Evolutionary conservation across 179 eudicot genomes (phyloP).

Genomic region (Patellifolia procumbens): DNA sequence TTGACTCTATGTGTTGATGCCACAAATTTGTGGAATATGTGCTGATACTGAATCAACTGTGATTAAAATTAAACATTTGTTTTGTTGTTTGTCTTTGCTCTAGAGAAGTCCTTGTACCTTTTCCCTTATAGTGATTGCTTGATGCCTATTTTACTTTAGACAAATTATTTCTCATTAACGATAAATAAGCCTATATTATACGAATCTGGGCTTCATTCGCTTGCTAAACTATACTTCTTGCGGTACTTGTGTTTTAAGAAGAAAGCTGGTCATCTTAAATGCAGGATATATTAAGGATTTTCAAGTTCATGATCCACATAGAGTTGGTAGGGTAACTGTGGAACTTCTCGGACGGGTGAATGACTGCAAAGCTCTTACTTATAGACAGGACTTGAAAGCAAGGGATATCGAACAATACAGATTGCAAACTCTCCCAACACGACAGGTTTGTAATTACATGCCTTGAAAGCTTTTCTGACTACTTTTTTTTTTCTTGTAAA

Average conservation of each 20-base stretch:
- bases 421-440: constrained; percentile 68
- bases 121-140: background rate
- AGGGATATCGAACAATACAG: constrained; percentile 67
- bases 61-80: background rate
- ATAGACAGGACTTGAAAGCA: constrained; percentile 87
- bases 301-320: constrained; percentile 67
- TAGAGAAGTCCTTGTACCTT: background rate
- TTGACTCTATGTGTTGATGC: background rate
- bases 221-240: background rate
- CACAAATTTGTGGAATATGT: background rate
- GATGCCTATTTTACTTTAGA: background rate
- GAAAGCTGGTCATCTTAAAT: constrained; percentile 12
- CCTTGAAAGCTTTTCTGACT: background rate
- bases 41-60: background rate
- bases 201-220: background rate
- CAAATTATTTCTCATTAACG: background rate
- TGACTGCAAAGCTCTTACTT: constrained; percentile 78
- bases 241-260: background rate
- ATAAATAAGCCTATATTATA: background rate
- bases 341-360: constrained; percentile 82
- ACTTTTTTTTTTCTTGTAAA: too few species aligned
- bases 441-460: constrained; percentile 53
- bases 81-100: background rate
- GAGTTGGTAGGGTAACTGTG: constrained; percentile 80
- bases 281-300: constrained; percentile 89